Conservation (phyloP, 495 filamentous ascomycete genomes). For the Neurospora sp. region DNA sequence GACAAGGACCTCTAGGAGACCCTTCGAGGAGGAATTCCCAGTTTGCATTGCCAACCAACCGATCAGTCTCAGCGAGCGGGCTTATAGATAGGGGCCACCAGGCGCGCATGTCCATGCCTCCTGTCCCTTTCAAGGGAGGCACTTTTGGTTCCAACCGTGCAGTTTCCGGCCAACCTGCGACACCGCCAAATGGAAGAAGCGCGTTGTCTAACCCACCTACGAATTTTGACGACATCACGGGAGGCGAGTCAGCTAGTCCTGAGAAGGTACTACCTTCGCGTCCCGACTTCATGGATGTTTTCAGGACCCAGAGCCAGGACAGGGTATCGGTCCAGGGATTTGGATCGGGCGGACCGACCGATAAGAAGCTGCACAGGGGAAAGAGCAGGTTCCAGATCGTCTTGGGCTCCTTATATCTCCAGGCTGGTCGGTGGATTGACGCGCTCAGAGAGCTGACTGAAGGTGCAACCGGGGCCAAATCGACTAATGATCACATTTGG, state of each 20-base stretch:
- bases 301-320: constrained; percentile 53
- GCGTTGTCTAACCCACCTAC: constrained; percentile 49
- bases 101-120: constrained; percentile 74
- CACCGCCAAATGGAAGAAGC: constrained; percentile 36
- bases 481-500: constrained; percentile 86
- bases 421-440: constrained; percentile 82
- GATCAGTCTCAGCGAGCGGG: constrained; percentile 41
- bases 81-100: constrained; percentile 33
- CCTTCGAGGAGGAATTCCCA: constrained; percentile 45
- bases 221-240: constrained; percentile 61
- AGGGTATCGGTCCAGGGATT: constrained; percentile 77
- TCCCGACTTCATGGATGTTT: constrained; percentile 24
- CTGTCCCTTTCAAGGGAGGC: constrained; percentile 29
- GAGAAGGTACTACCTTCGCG: constrained; percentile 22
- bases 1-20: not conserved
- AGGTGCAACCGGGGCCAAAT: constrained; percentile 64
- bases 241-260: constrained; percentile 20
- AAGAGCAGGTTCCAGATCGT: constrained; percentile 73
- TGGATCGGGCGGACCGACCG: constrained; percentile 60
- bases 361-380: constrained; percentile 71
- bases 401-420: constrained; percentile 76
- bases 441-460: constrained; percentile 80
- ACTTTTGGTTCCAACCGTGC: constrained; percentile 32
- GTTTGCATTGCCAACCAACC: constrained; percentile 30
- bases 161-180: constrained; percentile 42